Evolutionary conservation across 768 basidiomycete species (phyloP).

Genomic region (Boletus rex-veris): DNA sequence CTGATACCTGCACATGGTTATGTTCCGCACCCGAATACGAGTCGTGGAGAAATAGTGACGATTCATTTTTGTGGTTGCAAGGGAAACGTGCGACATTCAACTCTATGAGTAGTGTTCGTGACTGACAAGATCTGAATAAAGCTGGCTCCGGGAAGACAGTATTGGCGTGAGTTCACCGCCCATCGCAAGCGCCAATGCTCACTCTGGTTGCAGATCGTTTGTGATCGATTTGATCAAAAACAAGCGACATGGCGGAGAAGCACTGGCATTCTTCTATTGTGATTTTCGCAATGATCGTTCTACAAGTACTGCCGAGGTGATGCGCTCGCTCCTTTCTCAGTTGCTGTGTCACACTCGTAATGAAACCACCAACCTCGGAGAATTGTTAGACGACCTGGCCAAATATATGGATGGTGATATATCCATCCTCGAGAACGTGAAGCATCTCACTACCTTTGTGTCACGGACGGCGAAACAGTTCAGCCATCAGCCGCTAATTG

Average conservation of each 20-base stretch:
- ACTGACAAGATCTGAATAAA: background rate
- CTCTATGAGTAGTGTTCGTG: background rate
- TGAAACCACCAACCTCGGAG: background rate
- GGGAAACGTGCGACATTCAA: conserved; percentile 12
- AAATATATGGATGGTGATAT: background rate
- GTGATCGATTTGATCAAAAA: conserved; percentile 5
- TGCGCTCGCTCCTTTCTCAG: conserved; percentile 17
- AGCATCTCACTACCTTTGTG: conserved; percentile 2
- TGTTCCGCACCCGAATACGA: background rate
- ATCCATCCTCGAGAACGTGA: background rate
- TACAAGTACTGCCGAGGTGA: conserved; percentile 1
- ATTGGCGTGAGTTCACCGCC: conserved; percentile 7
- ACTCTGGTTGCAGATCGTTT: conserved; percentile 3
- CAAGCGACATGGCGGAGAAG: background rate
- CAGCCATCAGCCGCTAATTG: conserved; percentile 1
- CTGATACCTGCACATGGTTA: conserved; percentile 15
- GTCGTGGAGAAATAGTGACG: background rate
- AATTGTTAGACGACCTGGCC: background rate
- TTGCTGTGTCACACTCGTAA: conserved; percentile 2
- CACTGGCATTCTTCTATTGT: conserved; percentile 16
- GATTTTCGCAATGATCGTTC: conserved; percentile 12
- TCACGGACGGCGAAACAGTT: background rate
- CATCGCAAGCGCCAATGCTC: background rate
- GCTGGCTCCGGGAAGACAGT: conserved; percentile 21
- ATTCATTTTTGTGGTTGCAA: conserved; percentile 12